Base-by-base conservation (phyloP, 2,329 filamentous ascomycete genomes). In the Fusarium pseudocircinatum region DNA sequence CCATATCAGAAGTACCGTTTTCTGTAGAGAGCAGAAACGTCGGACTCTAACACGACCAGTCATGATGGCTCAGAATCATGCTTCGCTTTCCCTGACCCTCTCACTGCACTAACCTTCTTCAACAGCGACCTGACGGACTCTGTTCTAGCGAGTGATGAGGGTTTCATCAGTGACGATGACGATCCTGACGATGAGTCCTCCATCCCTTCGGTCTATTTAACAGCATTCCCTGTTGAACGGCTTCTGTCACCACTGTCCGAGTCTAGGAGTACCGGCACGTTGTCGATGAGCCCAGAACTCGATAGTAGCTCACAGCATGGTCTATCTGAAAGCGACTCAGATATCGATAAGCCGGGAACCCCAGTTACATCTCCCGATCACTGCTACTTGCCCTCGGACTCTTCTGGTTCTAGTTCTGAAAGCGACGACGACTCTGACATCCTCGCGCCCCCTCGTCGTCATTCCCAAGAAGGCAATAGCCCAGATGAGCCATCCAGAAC, bases 51-150 rank as follows among this genome's bases (percentile, higher is more conserved):
- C 28, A 37, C 8, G n/a, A 10, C 32, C 32, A 20, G 37, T 30
- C 24, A 20, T 18, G 44, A 60, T 32, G 32, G 18, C 14, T 43
- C 39, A 26, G 22, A 34, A 18, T 36, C 60, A 14, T 58, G 37
- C 16, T 59, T 70, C 40, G 56, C 32, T 47, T 71, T 70, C 44
- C 57, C 57, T 16, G 61, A 54, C 26, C n/a, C 44, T 14, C 34
- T 28, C 15, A 42, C 37, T 24, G 56, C 54, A 14, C 32, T 63
- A 15, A 22, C n/a, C 14, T 70, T 54, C 46, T 70, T 70, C 32
- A 67, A 70, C 52, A 62, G 65, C 13, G 67, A 71, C 36, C 43
- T 67, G 37, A 65, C 67, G 15, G 50, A 62, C n/a, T 57, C 49
- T 11, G 26, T 42, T 34, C 16, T 60, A 20, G 20, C 30, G 20